Evolutionary conservation across 108 stramenopile genomes (phyloP).

Genomic region (Aurantiochytrium sp.): DNA sequence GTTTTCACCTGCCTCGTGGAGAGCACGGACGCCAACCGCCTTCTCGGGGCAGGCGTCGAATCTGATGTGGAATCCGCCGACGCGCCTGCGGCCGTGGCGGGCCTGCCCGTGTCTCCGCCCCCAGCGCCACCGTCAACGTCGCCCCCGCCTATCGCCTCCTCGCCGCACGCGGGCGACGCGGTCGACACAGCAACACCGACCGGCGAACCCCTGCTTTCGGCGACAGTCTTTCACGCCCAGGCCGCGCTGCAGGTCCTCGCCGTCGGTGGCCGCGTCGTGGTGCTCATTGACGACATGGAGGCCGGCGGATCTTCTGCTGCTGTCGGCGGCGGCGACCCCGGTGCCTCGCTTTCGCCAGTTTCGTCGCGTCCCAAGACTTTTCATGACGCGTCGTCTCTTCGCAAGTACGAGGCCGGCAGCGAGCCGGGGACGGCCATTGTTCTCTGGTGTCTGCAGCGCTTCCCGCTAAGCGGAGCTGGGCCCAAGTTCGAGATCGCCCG

Average conservation of each 20-base stretch:
- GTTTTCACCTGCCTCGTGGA: not conserved
- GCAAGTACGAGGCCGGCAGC: not conserved
- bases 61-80: no score
- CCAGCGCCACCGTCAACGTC: no score
- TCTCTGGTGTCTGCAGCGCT: not conserved
- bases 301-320: no score
- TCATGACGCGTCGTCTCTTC: not conserved
- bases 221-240: not conserved
- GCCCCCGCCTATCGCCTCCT: no score
- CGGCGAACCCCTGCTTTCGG: not conserved
- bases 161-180: no score
- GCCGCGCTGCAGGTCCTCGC: not conserved
- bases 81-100: no score
- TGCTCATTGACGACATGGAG: not conserved
- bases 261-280: not conserved
- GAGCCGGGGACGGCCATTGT: not conserved
- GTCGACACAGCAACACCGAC: not conserved
- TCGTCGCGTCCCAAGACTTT: not conserved
- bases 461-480: not conserved
- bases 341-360: not conserved
- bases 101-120: no score
- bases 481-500: not conserved
- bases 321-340: not conserved
- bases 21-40: not conserved
- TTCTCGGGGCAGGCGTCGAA: no score